A percentile compares a stretch with the other conserved stretches of the same genome.
These are phyloP conservation scores for Fusarium sp. DNA, from an alignment of 2,329 filamentous ascomycete species.

Conservation along the genomic window DNA sequence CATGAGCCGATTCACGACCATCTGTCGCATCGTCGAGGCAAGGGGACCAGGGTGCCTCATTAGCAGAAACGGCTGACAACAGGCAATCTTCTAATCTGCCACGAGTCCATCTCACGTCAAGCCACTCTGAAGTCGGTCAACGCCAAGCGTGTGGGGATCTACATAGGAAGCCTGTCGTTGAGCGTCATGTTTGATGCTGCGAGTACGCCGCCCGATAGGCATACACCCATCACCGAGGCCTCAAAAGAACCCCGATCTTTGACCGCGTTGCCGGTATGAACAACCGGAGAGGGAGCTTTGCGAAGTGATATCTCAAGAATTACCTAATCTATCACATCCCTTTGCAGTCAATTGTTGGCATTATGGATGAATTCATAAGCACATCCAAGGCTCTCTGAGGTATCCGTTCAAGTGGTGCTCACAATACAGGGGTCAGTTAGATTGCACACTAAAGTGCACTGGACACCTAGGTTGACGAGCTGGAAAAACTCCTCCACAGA, in stretches of 20 bases:
- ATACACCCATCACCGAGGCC: slow-evolving; percentile 22
- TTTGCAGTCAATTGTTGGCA: neutral
- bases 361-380: neutral
- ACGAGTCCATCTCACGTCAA: slow-evolving; percentile 17
- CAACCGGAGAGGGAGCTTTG: neutral
- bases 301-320: neutral
- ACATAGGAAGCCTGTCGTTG: slow-evolving; percentile 10
- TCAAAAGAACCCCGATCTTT: neutral
- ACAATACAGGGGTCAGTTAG: neutral
- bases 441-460: neutral
- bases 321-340: slow-evolving; percentile 1
- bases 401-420: neutral
- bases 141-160: slow-evolving; percentile 28
- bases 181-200: slow-evolving; percentile 9
- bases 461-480: slow-evolving; percentile 4
- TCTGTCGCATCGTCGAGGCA: neutral
- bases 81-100: slow-evolving; percentile 5
- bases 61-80: slow-evolving; percentile 2
- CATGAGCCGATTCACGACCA: slow-evolving; percentile 20
- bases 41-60: neutral
- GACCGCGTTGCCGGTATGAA: neutral
- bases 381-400: neutral
- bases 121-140: slow-evolving; percentile 17
- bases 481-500: slow-evolving; percentile 23
- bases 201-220: slow-evolving; percentile 18